Evolutionary conservation across 2,329 filamentous ascomycete genomes (phyloP), one percentile per base, ranked within the genome.

Genomic region (Acrocalymma vagum): DNA sequence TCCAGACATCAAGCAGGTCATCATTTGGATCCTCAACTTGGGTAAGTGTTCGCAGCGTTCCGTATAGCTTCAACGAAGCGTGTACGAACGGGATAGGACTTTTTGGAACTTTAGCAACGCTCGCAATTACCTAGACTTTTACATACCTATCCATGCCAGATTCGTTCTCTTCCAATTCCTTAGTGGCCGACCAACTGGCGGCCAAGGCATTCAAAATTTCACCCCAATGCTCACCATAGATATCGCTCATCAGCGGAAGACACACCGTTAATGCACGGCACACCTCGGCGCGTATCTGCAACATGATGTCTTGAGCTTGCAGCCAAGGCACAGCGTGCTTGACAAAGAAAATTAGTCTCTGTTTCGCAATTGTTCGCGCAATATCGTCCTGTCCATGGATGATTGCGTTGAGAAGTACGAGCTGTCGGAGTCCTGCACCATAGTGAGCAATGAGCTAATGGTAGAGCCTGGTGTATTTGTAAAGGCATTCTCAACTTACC

Each of bases 171-270:
- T 63, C 55, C 6, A 68, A 34, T 33, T 62, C 56, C 8, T 37
- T 42, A 2, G 51, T 60, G 8, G 46, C 38, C 8, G 49, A 42
- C 73, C 74, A 78, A 14, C 61, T 62, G 4, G 43, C 44, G 2
- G 63, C 57, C n/a, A 78, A 37, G 3, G 58, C 58, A 6, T 55
- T 53, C 10, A 77, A 38, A 5, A 74, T 61, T 10, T 72, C 62
- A 34, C 85, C 80, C 94, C 94, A 99, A 62, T 96, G 89, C 0
- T 88, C 83, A 1, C 93, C 94, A 58, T 96, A 96, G 1, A 96
- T 84, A 30, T 91, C 87, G 43, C 83, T 81, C 55, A 96, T 86
- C 26, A 80, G 81, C 2, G 89, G 88, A 0, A 96, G 69, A 3
- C 96, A 72, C 3, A 75, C 71, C 2, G 69, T 63, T 32, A 86